These are phyloP conservation scores for Catenaria anguillulae DNA, from an alignment of 371 early-diverging fungal species.

Conservation along the genomic window DNA sequence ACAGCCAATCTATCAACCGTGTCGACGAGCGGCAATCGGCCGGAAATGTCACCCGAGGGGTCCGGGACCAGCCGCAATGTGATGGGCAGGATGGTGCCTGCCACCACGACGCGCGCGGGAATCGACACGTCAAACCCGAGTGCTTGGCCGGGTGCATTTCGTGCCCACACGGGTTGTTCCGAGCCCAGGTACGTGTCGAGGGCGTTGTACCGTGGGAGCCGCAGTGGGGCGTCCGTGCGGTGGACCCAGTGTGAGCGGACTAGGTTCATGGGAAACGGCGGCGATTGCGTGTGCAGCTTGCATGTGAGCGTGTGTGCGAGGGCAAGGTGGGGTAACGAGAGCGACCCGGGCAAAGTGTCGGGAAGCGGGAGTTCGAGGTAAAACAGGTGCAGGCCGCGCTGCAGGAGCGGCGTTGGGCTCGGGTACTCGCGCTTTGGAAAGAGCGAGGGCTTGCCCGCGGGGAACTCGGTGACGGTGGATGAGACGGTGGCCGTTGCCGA, in stretches of 20 bases:
- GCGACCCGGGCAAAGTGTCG: background rate
- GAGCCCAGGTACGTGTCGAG: background rate
- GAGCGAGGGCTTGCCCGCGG: background rate
- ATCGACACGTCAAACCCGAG: background rate
- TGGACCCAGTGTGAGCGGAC: background rate
- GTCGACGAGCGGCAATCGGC: background rate
- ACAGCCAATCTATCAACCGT: background rate
- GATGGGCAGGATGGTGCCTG: background rate
- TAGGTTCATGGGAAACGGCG: background rate
- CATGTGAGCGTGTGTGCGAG: background rate
- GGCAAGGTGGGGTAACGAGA: background rate
- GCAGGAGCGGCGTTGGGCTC: background rate
- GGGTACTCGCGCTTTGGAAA: background rate
- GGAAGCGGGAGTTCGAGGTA: background rate
- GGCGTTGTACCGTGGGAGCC: background rate
- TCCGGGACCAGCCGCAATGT: background rate
- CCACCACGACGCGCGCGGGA: background rate
- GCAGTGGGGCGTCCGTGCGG: background rate
- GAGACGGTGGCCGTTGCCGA: too few relatives aligned
- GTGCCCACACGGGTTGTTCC: background rate
- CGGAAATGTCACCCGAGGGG: background rate
- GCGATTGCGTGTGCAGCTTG: background rate
- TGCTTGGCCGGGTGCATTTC: background rate
- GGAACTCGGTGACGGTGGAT: background rate
- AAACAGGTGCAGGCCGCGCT: slow-evolving; percentile 1